phyloP scores from a whole-genome alignment of 208 protist genomes.

The Leishmania mexicana region DNA sequence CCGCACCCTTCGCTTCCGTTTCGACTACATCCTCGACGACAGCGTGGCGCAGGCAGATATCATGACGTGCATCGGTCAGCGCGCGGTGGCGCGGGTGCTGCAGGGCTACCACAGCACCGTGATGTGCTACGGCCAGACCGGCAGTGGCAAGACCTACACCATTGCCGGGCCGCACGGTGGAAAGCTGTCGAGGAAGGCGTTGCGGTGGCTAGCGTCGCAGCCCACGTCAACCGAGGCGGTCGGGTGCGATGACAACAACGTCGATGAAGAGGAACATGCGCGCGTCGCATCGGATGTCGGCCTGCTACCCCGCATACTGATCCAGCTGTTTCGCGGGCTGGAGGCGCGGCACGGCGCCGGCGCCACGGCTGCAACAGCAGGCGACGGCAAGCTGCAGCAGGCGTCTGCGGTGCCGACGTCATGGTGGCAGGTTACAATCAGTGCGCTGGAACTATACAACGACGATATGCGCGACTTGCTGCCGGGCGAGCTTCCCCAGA shows the following conservation, averaged over 20 bases:
- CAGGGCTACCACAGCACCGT: constrained; percentile 84
- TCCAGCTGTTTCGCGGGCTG: constrained; percentile 35
- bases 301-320: constrained; percentile 55
- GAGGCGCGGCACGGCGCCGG: constrained; percentile 19
- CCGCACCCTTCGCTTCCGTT: constrained; percentile 48
- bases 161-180: constrained; percentile 67
- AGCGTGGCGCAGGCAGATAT: constrained; percentile 59
- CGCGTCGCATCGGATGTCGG: constrained; percentile 26
- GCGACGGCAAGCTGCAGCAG: constrained; percentile 1
- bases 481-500: constrained; percentile 3
- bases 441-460: constrained; percentile 81
- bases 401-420: not conserved
- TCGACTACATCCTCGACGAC: constrained; percentile 75
- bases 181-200: constrained; percentile 7
- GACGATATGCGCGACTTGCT: constrained; percentile 79
- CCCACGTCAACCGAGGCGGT: not conserved
- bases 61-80: constrained; percentile 59
- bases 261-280: constrained; percentile 12
- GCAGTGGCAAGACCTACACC: constrained; percentile 92
- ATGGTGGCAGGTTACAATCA: constrained; percentile 44
- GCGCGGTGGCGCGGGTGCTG: constrained; percentile 63
- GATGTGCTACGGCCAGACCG: constrained; percentile 92
- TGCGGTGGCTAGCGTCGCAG: constrained; percentile 13
- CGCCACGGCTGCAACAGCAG: constrained; percentile 1
- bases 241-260: constrained; percentile 2